Conservation (phyloP, 441 rosid species). For the Viola pubescens region DNA sequence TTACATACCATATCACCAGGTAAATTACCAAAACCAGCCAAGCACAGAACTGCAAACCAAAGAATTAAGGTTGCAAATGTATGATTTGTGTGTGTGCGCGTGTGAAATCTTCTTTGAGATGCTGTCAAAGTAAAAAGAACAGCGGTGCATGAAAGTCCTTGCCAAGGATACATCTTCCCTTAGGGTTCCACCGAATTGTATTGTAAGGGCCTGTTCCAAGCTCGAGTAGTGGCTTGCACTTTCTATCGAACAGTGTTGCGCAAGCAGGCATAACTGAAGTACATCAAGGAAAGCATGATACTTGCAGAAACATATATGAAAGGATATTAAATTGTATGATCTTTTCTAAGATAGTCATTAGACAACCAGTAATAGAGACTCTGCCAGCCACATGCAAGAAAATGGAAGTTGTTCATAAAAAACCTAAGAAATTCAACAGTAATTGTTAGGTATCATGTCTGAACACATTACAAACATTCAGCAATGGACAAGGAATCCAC, state of each 20-base stretch:
- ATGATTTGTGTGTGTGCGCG: no score
- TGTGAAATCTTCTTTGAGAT: slow-evolving; percentile 6
- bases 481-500: no score
- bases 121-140: not conserved
- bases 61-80: slow-evolving; percentile 31
- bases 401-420: no score
- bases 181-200: slow-evolving; percentile 88
- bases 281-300: slow-evolving; percentile 40
- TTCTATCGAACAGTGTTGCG: slow-evolving; percentile 79
- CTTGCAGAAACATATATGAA: not conserved
- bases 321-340: not conserved
- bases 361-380: no score
- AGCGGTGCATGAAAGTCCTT: slow-evolving; percentile 1
- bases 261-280: slow-evolving; percentile 80
- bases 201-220: slow-evolving; percentile 89
- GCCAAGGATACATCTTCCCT: slow-evolving; percentile 71
- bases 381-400: no score
- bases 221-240: slow-evolving; percentile 76
- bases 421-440: no score
- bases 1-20: slow-evolving; percentile 90
- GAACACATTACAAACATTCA: no score
- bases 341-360: not conserved
- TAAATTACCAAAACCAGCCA: slow-evolving; percentile 98
- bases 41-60: slow-evolving; percentile 54
- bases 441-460: no score